Base-by-base conservation (phyloP, 2,329 filamentous ascomycete species). In the Xylariales sp. region DNA sequence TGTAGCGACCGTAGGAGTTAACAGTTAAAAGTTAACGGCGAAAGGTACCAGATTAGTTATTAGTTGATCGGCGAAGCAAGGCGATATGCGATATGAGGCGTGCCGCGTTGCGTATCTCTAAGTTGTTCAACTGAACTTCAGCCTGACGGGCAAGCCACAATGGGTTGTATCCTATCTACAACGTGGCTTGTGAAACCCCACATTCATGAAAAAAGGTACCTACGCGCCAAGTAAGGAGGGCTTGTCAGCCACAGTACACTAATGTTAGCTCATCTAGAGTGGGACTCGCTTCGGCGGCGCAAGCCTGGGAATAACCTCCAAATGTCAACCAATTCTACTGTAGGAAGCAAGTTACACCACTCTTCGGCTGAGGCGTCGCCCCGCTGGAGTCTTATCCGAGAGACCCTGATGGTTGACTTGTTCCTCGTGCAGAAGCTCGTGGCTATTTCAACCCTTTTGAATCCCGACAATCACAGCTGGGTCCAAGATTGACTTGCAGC, bases 61-160 rank as follows among this genome's bases (percentile, higher is more conserved):
- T 49, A 57, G 45, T 65, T 32, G 64, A 71, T 67, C 61, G 46
- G 57, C 53, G n/a, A 14, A 50, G 54, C 28, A 43, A 53, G 52
- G 43, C 46, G 32, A 67, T 54, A 53, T 45, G 59, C 48, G 54
- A 62, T 46, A 52, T 45, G 57, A 67, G 48, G 64, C 64, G 58
- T 52, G 50, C 53, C 62, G 39, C 36, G 45, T 34, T 18, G n/a
- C 32, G 39, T 41, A 39, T 14, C 43, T 23, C 36, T 32, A 4
- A 39, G 49, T 54, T 53, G 46, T 46, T 53, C 46, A 49, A 60
- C 59, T 63, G 34, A 55, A 28, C 36, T 64, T 43, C 67, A 67
- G 69, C 69, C 69, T 65, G 58, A 50, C 49, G 23, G 34, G n/a
- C 54, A 60, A 63, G 65, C 65, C 62, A 68, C 62, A 68, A 28